These are phyloP conservation scores for Aspergillus asperescens DNA, from an alignment of 495 filamentous ascomycete genomes.

Conservation along the genomic window DNA sequence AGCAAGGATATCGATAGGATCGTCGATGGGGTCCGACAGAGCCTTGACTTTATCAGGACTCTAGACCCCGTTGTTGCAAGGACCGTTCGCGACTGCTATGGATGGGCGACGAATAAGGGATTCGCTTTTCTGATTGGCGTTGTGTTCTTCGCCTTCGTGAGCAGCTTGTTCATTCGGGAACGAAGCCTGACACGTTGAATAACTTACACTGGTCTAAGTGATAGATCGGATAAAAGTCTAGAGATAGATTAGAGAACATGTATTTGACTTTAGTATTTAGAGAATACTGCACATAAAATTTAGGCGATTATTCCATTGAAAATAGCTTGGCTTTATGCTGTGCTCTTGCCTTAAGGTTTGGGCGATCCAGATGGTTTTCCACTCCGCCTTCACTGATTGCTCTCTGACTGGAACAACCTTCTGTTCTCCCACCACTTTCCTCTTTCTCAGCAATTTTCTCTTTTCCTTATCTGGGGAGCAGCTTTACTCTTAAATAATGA, in stretches of 20 bases:
- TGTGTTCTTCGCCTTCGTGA: slow-evolving; percentile 43
- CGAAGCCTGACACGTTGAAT: slow-evolving; percentile 33
- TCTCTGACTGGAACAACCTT: no score
- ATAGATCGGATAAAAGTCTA: not conserved
- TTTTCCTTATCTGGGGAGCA: not conserved
- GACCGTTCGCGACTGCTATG: slow-evolving; percentile 67
- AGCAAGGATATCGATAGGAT: slow-evolving; percentile 63
- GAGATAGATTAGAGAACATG: not conserved
- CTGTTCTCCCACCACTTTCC: no score
- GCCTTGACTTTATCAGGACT: slow-evolving; percentile 62
- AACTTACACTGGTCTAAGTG: not conserved
- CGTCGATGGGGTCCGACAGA: slow-evolving; percentile 66
- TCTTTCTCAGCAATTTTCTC: not conserved
- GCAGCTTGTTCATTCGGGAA: slow-evolving; percentile 43
- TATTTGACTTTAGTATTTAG: not conserved
- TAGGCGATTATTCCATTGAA: not conserved
- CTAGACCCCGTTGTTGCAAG: slow-evolving; percentile 57
- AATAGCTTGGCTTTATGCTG: not conserved
- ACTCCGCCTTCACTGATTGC: slow-evolving; percentile 1
- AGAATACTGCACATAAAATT: not conserved
- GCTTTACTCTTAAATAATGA: slow-evolving; percentile 4
- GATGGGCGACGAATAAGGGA: slow-evolving; percentile 44
- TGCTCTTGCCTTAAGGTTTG: no score
- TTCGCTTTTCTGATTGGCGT: slow-evolving; percentile 42
- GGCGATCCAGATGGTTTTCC: not conserved